Conservation (phyloP, 257 asterid genomes). For the Solanum bukasovii region DNA sequence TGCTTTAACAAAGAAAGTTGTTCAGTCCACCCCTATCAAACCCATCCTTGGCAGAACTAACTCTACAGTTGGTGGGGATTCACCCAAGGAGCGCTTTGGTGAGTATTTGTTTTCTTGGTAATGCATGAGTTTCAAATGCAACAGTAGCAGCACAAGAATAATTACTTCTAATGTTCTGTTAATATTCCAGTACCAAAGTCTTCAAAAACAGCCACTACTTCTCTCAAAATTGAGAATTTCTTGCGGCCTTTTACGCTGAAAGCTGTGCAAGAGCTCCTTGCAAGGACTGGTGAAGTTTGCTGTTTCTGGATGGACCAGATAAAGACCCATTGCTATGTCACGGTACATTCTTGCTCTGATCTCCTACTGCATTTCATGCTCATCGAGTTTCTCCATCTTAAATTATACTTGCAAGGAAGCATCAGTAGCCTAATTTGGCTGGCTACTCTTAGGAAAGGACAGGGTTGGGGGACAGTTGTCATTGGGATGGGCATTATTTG, state of each 20-base stretch:
- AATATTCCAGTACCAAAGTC: conserved; percentile 21
- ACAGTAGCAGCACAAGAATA: not conserved
- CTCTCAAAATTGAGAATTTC: conserved; percentile 27
- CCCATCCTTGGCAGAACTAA: not conserved
- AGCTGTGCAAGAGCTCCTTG: conserved; percentile 32
- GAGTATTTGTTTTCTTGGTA: not conserved
- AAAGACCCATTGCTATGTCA: conserved; percentile 37
- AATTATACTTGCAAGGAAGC: not conserved
- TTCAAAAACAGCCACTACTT: conserved; percentile 18
- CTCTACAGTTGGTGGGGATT: not conserved
- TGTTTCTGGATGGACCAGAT: conserved; percentile 34
- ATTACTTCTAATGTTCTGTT: not conserved
- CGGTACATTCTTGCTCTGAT: conserved; percentile 8
- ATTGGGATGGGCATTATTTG: not conserved
- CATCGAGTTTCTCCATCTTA: not conserved
- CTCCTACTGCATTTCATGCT: not conserved
- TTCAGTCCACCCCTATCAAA: not conserved
- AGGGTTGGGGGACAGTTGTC: not conserved
- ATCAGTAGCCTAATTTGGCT: not conserved
- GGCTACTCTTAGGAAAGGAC: not conserved
- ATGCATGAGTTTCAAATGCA: not conserved
- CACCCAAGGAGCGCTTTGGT: conserved; percentile 25
- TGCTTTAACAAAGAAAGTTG: not conserved
- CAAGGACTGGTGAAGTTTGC: conserved; percentile 15
- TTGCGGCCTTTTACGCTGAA: conserved; percentile 28